Evolutionary conservation across 371 early-diverging fungal genomes (phyloP).

Genomic region (Syncephalastrum contaminatum): DNA sequence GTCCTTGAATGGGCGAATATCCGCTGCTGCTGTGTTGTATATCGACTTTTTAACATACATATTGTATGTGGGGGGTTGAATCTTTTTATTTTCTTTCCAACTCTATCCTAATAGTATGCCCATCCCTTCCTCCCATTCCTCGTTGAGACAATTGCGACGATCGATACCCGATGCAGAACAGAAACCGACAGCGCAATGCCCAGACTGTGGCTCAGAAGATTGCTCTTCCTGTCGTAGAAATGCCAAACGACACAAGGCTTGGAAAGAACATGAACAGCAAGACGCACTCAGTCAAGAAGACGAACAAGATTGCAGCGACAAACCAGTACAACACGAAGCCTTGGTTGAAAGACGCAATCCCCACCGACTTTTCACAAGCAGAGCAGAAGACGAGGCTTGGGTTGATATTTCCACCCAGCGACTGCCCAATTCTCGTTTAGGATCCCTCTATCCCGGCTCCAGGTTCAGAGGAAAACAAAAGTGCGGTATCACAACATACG

Average conservation of each 20-base stretch:
- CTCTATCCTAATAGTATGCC: not conserved
- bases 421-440: slow-evolving; percentile 20
- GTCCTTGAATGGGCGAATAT: too few species aligned
- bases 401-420: slow-evolving; percentile 27
- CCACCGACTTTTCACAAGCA: slow-evolving; percentile 12
- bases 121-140: not conserved
- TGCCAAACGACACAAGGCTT: slow-evolving; percentile 4
- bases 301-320: not conserved
- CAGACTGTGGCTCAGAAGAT: slow-evolving; percentile 1
- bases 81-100: too few species aligned
- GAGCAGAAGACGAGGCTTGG: slow-evolving; percentile 25
- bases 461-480: slow-evolving; percentile 67
- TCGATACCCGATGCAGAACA: slow-evolving; percentile 4
- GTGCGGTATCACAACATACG: slow-evolving; percentile 59
- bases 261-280: slow-evolving; percentile 2
- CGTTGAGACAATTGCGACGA: not conserved
- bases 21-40: too few species aligned
- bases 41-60: too few species aligned
- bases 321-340: not conserved
- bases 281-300: slow-evolving; percentile 1
- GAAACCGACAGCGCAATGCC: slow-evolving; percentile 3
- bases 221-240: slow-evolving; percentile 1
- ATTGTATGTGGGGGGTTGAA: too few species aligned
- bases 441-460: slow-evolving; percentile 59
- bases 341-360: not conserved